phyloP scores from a whole-genome alignment of 1,284 basidiomycete species.

The Ganoderma boninense region DNA sequence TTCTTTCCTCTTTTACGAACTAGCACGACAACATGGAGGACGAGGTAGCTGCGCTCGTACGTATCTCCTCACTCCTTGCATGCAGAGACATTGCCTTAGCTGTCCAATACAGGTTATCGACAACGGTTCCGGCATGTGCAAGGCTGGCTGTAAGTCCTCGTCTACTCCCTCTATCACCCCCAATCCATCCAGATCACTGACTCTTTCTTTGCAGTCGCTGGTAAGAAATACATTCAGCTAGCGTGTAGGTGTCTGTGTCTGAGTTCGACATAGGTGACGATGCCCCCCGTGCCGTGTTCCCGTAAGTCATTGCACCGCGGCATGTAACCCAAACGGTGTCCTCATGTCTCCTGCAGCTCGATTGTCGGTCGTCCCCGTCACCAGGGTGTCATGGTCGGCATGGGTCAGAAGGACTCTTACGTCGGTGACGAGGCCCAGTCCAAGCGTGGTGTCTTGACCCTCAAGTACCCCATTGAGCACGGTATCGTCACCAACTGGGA shows the following conservation, averaged over 20 bases:
- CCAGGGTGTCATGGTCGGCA: conserved; percentile 93
- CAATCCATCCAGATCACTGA: conserved; percentile 28
- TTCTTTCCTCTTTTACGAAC: conserved; percentile 34
- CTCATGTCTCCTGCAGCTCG: conserved; percentile 56
- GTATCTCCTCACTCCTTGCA: conserved; percentile 18
- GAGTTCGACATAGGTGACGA: conserved; percentile 59
- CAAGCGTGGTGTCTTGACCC: conserved; percentile 94
- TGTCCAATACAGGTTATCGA: conserved; percentile 67
- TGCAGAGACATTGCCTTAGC: neutral
- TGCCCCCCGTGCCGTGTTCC: conserved; percentile 76
- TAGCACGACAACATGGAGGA: conserved; percentile 45
- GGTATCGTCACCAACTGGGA: conserved; percentile 97
- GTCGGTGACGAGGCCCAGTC: conserved; percentile 94
- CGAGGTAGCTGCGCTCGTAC: conserved; percentile 46
- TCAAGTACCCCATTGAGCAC: conserved; percentile 88
- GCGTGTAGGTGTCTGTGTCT: neutral
- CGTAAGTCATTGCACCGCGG: conserved; percentile 50
- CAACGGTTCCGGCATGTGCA: conserved; percentile 93
- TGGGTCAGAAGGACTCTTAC: conserved; percentile 90
- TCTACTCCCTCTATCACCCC: conserved; percentile 2
- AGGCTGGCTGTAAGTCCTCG: conserved; percentile 82
- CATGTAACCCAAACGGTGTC: neutral
- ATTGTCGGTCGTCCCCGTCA: conserved; percentile 94
- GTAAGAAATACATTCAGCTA: conserved; percentile 40
- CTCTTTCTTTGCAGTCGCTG: conserved; percentile 53